These are phyloP conservation scores for Aethionema arabicum DNA, from an alignment of 345 rosid genomes.

Conservation along the genomic window DNA sequence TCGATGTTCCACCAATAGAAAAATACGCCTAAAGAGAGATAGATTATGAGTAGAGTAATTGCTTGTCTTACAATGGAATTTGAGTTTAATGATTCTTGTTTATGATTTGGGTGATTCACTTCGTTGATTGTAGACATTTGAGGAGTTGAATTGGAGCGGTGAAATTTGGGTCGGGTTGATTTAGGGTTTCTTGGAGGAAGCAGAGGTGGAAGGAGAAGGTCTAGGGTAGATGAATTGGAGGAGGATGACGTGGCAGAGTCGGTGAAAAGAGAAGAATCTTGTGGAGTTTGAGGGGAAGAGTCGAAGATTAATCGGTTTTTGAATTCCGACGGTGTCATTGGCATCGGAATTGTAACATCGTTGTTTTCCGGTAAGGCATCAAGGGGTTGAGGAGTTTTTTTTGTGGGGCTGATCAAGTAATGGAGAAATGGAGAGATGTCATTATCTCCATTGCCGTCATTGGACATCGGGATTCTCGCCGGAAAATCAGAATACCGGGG, in stretches of 20 bases:
- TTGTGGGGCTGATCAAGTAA: conserved; percentile 41
- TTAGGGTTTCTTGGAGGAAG: conserved; percentile 30
- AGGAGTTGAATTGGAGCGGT: conserved; percentile 81
- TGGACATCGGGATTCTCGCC: conserved; percentile 28
- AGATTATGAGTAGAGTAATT: conserved; percentile 50
- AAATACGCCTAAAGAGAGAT: conserved; percentile 65
- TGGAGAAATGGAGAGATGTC: conserved; percentile 53
- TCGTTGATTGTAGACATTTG: conserved; percentile 73
- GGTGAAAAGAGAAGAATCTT: conserved; percentile 43
- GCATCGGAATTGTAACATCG: conserved; percentile 56
- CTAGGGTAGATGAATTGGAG: conserved; percentile 37
- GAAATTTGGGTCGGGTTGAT: conserved; percentile 42
- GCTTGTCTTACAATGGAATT: conserved; percentile 62
- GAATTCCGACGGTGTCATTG: conserved; percentile 64
- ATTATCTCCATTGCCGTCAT: conserved; percentile 10
- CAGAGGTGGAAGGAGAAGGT: conserved; percentile 23
- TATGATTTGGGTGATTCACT: conserved; percentile 28
- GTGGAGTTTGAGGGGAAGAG: conserved; percentile 42
- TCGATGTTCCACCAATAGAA: conserved; percentile 65
- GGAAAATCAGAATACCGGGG: conserved; percentile 10
- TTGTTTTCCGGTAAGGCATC: conserved; percentile 65
- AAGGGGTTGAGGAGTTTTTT: conserved; percentile 41
- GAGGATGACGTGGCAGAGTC: conserved; percentile 41
- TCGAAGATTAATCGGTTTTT: conserved; percentile 76
- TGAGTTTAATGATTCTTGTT: conserved; percentile 43